Evolutionary conservation across 2,329 filamentous ascomycete genomes (phyloP).

Genomic region (Meredithiella fracta): DNA sequence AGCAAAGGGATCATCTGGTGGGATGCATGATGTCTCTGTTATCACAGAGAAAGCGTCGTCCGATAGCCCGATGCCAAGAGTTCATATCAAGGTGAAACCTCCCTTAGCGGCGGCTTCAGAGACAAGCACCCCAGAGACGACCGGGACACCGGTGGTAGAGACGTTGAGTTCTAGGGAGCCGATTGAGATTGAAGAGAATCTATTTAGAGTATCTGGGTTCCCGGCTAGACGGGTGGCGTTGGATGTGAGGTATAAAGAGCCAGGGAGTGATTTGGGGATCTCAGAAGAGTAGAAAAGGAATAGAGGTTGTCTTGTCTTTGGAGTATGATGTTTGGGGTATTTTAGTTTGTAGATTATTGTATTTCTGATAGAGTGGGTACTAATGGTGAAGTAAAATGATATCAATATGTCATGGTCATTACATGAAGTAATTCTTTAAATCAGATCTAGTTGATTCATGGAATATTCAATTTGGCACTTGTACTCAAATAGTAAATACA

Average conservation of each 20-base stretch:
- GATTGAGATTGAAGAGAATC: neutral
- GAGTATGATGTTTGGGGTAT: neutral
- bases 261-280: neutral
- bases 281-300: conserved; percentile 16
- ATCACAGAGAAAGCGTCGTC: neutral
- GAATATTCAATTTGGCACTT: conserved; percentile 14
- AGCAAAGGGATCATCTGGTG: neutral
- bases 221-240: conserved; percentile 9
- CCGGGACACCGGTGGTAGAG: no score
- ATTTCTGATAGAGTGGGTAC: no score
- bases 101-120: no score
- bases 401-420: neutral
- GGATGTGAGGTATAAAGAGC: conserved; percentile 24
- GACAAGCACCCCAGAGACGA: no score
- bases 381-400: no score
- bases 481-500: conserved; percentile 4
- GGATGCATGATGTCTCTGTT: no score
- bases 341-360: no score
- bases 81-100: no score
- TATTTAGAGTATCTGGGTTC: conserved; percentile 7
- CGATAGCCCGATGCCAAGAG: no score
- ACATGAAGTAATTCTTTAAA: neutral
- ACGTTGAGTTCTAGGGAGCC: no score
- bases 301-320: neutral
- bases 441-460: neutral